These are phyloP conservation scores for Fusarium tricinctum DNA, from an alignment of 2,329 filamentous ascomycete species.

Conservation along the genomic window DNA sequence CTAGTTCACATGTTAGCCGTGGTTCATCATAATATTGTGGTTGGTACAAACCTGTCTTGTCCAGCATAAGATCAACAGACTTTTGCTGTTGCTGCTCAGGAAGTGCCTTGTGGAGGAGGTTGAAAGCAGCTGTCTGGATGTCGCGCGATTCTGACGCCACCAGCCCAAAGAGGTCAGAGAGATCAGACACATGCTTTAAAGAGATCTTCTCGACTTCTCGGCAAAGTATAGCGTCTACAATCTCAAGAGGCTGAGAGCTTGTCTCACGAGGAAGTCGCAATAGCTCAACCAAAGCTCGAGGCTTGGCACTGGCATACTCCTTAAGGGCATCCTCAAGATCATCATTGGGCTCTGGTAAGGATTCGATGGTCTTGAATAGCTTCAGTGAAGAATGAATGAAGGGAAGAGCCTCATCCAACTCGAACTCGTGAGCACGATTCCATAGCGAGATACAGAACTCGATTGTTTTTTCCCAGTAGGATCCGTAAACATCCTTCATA, in stretches of 20 bases:
- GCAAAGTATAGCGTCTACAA: conserved; percentile 81
- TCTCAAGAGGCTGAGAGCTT: conserved; percentile 75
- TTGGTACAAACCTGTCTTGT: conserved; percentile 68
- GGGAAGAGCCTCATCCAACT: conserved; percentile 66
- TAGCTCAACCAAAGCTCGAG: conserved; percentile 71
- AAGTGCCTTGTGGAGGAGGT: conserved; percentile 83
- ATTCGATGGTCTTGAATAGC: conserved; percentile 74
- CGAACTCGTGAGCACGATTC: conserved; percentile 61
- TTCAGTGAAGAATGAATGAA: conserved; percentile 80
- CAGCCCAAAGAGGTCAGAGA: conserved; percentile 79
- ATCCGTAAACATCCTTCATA: conserved; percentile 86
- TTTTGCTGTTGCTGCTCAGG: conserved; percentile 83
- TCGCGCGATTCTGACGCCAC: conserved; percentile 80
- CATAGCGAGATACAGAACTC: conserved; percentile 71
- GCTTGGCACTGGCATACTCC: conserved; percentile 69
- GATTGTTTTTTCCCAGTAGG: conserved; percentile 82
- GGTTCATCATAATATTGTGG: rapidly evolving
- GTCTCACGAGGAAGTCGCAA: conserved; percentile 67
- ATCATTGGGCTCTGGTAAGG: conserved; percentile 82
- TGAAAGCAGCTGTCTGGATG: conserved; percentile 85
- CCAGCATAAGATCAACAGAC: conserved; percentile 81
- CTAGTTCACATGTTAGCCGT: conserved; percentile 49
- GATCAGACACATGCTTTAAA: conserved; percentile 71
- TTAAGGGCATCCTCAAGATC: conserved; percentile 83
- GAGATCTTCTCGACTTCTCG: conserved; percentile 77